Evolutionary conservation across 495 filamentous ascomycete genomes (phyloP), one percentile per base, ranked within the genome.

Genomic region (Patellaria atrata): DNA sequence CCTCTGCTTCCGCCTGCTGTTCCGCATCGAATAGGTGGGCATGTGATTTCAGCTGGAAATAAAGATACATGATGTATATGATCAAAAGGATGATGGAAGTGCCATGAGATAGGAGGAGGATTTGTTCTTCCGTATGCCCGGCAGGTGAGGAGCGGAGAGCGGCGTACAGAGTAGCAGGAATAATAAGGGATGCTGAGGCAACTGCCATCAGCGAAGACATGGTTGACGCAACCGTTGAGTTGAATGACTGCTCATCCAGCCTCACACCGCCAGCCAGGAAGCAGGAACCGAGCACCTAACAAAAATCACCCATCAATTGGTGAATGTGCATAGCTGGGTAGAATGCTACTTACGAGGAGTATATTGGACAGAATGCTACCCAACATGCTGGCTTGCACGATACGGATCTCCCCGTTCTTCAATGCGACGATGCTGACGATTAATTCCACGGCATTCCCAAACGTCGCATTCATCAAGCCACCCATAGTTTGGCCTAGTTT

Each of bases 341-440:
- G 15, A 4, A 34, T 12, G n/a, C 21, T 41, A 37, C 43, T 30
- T 39, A 51, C 89, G 15, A 97, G 68, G 9, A 97, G 70, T 35
- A 94, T 79, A 48, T 97, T 97, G 31, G 89, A 96, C 18, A 97
- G 64, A 40, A 97, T 94, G 53, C 81, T 89, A 22, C 89, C 89
- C 13, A 97, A 75, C 89, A 97, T 97, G 50, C 83, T 92, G 23
- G 89, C 77, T 59, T 97, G 91, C 3, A 96, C 89, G 34, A 97
- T 85, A 41, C 91, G 75, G 50, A 94, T 86, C 58, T 97, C 75
- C 22, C 75, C 73, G 41, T 87, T 71, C 39, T 67, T 73, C 34
- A 97, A 64, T 5, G 89, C 89, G 35, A 97, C 77, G 40, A 97
- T 82, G 59, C 84, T 92, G 55, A 96, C 89, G 63, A 97, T 97